Evolutionary conservation across 2,329 filamentous ascomycete species (phyloP).

Genomic region (Phaeosphaeria sp.): DNA sequence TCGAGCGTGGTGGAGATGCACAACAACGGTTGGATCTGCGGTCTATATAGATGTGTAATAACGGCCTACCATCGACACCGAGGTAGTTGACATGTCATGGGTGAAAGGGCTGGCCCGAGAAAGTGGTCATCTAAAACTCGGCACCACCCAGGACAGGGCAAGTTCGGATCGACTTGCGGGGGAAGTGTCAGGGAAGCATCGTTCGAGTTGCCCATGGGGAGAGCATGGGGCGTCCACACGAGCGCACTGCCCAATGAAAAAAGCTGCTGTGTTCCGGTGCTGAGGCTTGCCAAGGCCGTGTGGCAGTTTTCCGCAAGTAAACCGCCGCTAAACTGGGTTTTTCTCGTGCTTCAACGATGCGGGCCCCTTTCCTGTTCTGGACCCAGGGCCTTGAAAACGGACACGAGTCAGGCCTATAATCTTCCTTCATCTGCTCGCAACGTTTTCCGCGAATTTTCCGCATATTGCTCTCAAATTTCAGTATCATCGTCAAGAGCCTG

Average conservation of each 20-base stretch:
- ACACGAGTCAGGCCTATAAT: background rate
- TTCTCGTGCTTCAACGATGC: background rate
- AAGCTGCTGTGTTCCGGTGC: conserved; percentile 1
- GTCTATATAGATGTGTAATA: conserved; percentile 12
- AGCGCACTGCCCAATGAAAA: conserved; percentile 16
- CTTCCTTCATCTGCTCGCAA: background rate
- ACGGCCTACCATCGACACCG: background rate
- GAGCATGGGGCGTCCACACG: conserved; percentile 12
- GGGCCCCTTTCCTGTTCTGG: background rate
- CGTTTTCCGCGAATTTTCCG: background rate
- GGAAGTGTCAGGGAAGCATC: conserved; percentile 18
- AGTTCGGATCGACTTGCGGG: conserved; percentile 24
- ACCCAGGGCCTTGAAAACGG: background rate
- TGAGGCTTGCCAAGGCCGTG: background rate
- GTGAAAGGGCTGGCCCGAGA: conserved; percentile 17
- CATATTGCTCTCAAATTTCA: background rate
- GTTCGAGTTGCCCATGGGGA: conserved; percentile 23
- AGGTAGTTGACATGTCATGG: conserved; percentile 4
- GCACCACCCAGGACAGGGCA: conserved; percentile 17
- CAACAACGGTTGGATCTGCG: conserved; percentile 4
- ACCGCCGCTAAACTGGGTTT: background rate
- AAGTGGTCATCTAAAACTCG: conserved; percentile 13
- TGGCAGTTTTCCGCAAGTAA: background rate
- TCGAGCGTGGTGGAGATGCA: background rate
- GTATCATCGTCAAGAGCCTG: background rate